A percentile compares a stretch with the other conserved stretches of the same genome.
Evolutionary conservation across 1,284 basidiomycete species (phyloP).

Genomic region (Heterobasidion occidentale): DNA sequence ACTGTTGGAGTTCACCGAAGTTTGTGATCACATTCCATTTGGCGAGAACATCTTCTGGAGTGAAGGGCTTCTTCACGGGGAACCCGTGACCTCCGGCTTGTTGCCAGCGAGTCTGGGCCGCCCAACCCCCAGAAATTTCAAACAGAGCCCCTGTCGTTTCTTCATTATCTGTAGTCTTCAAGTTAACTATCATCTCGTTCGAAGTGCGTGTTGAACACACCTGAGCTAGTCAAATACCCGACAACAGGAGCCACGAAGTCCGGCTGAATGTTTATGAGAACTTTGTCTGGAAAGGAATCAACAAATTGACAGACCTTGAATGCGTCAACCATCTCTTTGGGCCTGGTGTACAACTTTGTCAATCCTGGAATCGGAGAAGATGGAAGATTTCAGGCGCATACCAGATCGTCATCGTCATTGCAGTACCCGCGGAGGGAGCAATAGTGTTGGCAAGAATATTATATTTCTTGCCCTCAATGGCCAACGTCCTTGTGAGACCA

Average conservation of each 20-base stretch:
- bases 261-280: conserved; percentile 40
- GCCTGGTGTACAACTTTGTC: conserved; percentile 34
- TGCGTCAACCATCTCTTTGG: conserved; percentile 89
- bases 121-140: conserved; percentile 91
- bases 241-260: conserved; percentile 91
- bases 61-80: conserved; percentile 66
- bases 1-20: conserved; percentile 52
- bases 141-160: conserved; percentile 76
- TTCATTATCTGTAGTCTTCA: conserved; percentile 44
- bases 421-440: conserved; percentile 86
- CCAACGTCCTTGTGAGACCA: conserved; percentile 84
- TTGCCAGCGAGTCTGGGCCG: conserved; percentile 91
- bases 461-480: conserved; percentile 90
- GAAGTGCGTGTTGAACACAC: conserved; percentile 18
- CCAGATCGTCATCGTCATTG: conserved; percentile 88
- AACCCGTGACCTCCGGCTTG: conserved; percentile 85
- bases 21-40: conserved; percentile 81
- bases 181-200: not conserved
- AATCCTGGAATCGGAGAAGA: not conserved
- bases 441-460: conserved; percentile 86
- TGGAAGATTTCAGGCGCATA: conserved; percentile 14
- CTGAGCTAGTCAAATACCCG: conserved; percentile 83
- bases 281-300: conserved; percentile 1
- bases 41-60: conserved; percentile 70
- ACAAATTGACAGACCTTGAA: conserved; percentile 57